Conservation (phyloP, 1,284 basidiomycete species). For the Somion occarium region DNA sequence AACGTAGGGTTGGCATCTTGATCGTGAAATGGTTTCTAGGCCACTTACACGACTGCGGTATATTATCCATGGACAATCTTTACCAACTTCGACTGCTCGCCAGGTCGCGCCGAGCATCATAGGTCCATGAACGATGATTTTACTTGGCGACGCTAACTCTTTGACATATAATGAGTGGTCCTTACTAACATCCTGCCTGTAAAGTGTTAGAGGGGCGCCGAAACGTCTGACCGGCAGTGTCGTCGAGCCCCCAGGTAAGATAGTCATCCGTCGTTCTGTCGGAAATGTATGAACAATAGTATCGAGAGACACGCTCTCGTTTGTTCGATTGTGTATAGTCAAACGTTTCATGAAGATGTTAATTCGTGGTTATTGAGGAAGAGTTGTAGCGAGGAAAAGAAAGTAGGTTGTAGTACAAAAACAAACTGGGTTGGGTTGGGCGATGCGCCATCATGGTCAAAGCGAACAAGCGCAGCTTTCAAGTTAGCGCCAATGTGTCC, state of each 20-base stretch:
- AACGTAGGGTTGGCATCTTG: neutral
- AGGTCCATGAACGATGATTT: conserved; percentile 5
- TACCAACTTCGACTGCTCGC: conserved; percentile 36
- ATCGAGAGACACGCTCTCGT: neutral
- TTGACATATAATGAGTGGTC: neutral
- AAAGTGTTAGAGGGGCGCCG: neutral
- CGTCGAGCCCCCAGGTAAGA: neutral
- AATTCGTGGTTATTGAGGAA: neutral
- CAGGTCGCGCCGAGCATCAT: conserved; percentile 28
- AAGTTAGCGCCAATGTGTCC: neutral
- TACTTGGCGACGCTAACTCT: neutral
- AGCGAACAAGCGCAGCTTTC: neutral
- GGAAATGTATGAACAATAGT: neutral
- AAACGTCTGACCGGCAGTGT: neutral
- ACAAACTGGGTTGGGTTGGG: neutral
- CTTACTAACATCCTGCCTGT: neutral
- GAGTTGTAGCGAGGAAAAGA: neutral
- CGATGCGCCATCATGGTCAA: neutral
- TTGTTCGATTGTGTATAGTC: neutral
- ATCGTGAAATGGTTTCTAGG: neutral
- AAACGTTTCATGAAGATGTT: neutral
- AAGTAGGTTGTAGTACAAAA: neutral
- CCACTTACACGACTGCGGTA: conserved; percentile 47
- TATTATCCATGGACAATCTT: conserved; percentile 51
- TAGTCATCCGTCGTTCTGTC: neutral